A percentile compares a stretch with the other conserved stretches of the same genome.
Conservation (phyloP, 2,329 filamentous ascomycete genomes). For the Fusarium proliferatum region DNA sequence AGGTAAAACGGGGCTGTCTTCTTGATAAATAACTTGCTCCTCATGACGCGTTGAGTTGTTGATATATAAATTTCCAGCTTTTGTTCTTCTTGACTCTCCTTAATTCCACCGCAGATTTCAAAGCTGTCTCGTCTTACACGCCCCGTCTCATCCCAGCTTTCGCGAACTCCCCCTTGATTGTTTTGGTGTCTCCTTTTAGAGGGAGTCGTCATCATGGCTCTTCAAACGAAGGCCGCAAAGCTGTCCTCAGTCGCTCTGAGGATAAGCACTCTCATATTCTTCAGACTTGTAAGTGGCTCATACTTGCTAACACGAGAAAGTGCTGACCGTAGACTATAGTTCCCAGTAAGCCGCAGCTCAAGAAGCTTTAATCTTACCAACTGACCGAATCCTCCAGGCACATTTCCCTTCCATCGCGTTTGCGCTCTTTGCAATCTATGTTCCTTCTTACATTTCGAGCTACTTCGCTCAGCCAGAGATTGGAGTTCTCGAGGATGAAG, state of each 20-base stretch:
- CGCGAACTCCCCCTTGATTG: conserved; percentile 11
- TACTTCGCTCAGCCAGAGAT: conserved; percentile 68
- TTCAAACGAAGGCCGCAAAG: conserved; percentile 48
- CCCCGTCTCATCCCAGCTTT: conserved; percentile 11
- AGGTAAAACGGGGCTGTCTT: conserved; percentile 28
- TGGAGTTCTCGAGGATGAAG: conserved; percentile 69
- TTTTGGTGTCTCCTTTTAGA: conserved; percentile 19
- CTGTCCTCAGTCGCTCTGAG: conserved; percentile 53
- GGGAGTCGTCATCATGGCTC: conserved; percentile 42
- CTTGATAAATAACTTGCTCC: conserved; percentile 13
- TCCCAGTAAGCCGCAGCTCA: conserved; percentile 48
- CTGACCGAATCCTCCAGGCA: conserved; percentile 44
- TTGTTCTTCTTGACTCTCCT: conserved; percentile 40
- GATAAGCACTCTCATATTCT: conserved; percentile 51
- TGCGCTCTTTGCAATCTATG: conserved; percentile 73
- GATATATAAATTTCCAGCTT: conserved; percentile 14
- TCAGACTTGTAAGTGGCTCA: conserved; percentile 49
- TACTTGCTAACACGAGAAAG: background rate
- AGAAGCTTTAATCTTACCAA: conserved; percentile 15
- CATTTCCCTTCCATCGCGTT: conserved; percentile 65
- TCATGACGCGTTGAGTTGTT: conserved; percentile 26
- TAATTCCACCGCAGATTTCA: conserved; percentile 11
- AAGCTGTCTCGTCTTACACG: conserved; percentile 6
- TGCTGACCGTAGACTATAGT: conserved; percentile 43
- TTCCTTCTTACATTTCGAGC: conserved; percentile 70